Percentiles rank a stretch among this genome's conserved stretches.
Evolutionary conservation across 306 rosid genomes (phyloP).

Genomic region (Vigna trinervia): DNA sequence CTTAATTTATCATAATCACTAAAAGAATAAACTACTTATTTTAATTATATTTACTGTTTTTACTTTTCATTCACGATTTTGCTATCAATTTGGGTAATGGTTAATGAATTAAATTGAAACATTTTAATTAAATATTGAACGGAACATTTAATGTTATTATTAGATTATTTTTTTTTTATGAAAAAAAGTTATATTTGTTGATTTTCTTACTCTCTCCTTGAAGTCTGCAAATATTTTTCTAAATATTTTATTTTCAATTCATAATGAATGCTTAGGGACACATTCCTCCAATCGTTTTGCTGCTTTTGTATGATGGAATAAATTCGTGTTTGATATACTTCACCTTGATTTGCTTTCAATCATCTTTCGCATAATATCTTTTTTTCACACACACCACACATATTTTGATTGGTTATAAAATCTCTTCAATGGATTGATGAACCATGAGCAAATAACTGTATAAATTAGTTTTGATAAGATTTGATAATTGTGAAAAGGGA

Average conservation of each 20-base stretch:
- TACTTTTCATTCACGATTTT: background rate
- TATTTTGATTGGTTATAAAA: background rate
- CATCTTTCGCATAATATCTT: constrained; percentile 13
- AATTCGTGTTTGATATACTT: constrained; percentile 25
- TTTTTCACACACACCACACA: background rate
- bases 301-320: constrained; percentile 29
- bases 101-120: background rate
- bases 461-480: background rate
- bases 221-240: background rate
- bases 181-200: background rate
- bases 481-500: background rate
- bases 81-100: background rate
- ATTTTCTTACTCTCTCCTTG: background rate
- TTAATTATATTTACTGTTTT: no score
- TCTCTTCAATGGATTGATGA: background rate
- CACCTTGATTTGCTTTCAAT: constrained; percentile 12
- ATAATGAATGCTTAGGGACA: background rate
- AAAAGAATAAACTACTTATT: background rate
- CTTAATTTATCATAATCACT: background rate
- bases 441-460: background rate
- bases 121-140: background rate
- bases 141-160: background rate
- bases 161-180: background rate
- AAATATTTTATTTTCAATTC: background rate
- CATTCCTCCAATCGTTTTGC: constrained; percentile 23